Evolutionary conservation across 345 rosid genomes (phyloP).

Genomic region (Pistacia atlantica): DNA sequence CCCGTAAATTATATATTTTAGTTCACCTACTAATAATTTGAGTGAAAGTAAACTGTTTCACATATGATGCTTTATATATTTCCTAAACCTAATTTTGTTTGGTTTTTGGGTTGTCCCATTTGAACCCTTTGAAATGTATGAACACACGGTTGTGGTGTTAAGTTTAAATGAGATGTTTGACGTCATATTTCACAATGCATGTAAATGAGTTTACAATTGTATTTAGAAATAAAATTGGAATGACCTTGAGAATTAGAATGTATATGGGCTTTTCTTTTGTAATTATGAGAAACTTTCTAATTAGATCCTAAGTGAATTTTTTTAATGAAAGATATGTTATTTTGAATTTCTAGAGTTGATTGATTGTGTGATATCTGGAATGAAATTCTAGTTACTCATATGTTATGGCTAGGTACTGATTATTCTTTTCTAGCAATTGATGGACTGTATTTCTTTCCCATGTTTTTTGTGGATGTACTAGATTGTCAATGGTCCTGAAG

Average conservation of each 20-base stretch:
- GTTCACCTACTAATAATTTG: background rate
- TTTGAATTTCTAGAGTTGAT: background rate
- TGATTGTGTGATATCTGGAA: background rate
- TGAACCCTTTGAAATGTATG: background rate
- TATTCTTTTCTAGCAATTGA: constrained; percentile 7
- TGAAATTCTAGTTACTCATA: background rate
- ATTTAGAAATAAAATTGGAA: background rate
- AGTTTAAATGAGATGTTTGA: background rate
- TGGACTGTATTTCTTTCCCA: constrained; percentile 15
- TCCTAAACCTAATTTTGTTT: background rate
- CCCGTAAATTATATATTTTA: background rate
- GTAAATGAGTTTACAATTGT: background rate
- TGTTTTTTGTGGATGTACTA: constrained; percentile 36
- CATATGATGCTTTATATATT: background rate
- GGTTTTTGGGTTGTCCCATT: background rate
- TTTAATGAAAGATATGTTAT: background rate
- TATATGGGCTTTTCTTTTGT: background rate
- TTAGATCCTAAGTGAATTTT: background rate
- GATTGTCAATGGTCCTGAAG: constrained; percentile 99
- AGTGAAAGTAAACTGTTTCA: too few species aligned
- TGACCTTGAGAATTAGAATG: background rate
- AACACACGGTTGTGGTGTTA: background rate
- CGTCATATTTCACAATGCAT: background rate
- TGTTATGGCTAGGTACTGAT: background rate
- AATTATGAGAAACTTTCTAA: background rate